Percentiles rank a stretch among this genome's conserved stretches.
phyloP scores from a whole-genome alignment of 164 flowering plant species.

The Umbellularia californica region DNA sequence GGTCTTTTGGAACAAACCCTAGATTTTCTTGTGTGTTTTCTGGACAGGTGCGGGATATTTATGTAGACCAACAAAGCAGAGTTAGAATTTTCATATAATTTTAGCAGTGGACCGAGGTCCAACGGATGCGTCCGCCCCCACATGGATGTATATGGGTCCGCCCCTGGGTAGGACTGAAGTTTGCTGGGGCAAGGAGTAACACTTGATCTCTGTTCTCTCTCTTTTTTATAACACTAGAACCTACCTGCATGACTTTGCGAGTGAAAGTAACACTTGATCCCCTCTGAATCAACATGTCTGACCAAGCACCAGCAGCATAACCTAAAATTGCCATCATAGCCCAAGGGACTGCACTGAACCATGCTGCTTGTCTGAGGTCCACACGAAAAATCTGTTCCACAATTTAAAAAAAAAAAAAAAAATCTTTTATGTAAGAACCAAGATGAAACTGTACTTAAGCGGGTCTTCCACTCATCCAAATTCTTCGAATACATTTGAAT shows the following conservation, averaged over 20 bases:
- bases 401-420: not conserved
- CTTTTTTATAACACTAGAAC: not conserved
- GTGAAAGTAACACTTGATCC: slow-evolving; percentile 78
- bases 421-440: not conserved
- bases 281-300: slow-evolving; percentile 62
- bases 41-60: too few species aligned
- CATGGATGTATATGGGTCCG: too few species aligned
- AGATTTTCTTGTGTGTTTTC: too few species aligned
- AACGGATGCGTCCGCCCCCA: too few species aligned
- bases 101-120: too few species aligned
- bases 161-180: too few species aligned
- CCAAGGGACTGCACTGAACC: slow-evolving; percentile 99
- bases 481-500: slow-evolving; percentile 1
- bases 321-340: slow-evolving; percentile 85
- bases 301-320: slow-evolving; percentile 72
- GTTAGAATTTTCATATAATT: too few species aligned
- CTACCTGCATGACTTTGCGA: slow-evolving; percentile 94
- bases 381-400: slow-evolving; percentile 68
- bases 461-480: not conserved
- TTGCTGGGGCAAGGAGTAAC: too few species aligned
- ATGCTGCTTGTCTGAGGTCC: slow-evolving; percentile 93
- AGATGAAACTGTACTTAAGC: not conserved
- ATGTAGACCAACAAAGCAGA: too few species aligned
- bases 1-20: too few species aligned
- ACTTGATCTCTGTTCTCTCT: not conserved